Evolutionary conservation across 2,329 filamentous ascomycete genomes (phyloP), one percentile per base, ranked within the genome.

Genomic region (Plenodomus biglobosus): DNA sequence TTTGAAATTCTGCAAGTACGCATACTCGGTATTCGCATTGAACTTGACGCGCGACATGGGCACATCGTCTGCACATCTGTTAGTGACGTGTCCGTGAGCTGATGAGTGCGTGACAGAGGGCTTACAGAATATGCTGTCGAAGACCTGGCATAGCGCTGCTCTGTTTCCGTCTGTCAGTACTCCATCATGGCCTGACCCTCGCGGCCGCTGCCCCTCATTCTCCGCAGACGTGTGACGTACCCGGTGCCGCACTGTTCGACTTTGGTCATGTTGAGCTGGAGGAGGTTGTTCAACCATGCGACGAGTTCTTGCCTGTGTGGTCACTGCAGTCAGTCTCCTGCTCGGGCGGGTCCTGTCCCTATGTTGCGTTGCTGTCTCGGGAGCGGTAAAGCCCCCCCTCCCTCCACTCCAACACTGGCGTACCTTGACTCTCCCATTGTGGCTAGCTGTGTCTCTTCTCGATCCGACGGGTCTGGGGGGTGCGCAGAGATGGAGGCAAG

Each of bases 161-260:
- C 92, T 97, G 55, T 51, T 19, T 27, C 21, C 8, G 17, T 24
- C 21, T 37, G 47, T 71, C 51, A 70, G 68, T 49, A 46, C 35
- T 32, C 6, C 22, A 5, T 24, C 22, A 5, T 5, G 22, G 10
- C 47, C 40, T 16, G 10, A 42, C 40, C 21, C 40, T 21, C 22
- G 32, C 40, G 44, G 47, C 43, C 38, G 48, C 37, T 40, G 45
- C 47, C 52, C 45, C 54, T 49, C 52, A 20, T 21, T 40, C 3
- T 37, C 48, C 62, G 58, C 61, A 56, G 62, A 61, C n/a, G 37
- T 34, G 43, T 50, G 45, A 67, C 80, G 65, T 85, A 97, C 92
- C 92, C 94, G 69, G 92, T 97, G 73, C 94, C 94, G 75, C 92
- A 97, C 82, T 99, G 94, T 79, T 99, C 94, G 73, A 99, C 90